Conservation (phyloP, 2,329 filamentous ascomycete species). For the Alternaria panax region DNA sequence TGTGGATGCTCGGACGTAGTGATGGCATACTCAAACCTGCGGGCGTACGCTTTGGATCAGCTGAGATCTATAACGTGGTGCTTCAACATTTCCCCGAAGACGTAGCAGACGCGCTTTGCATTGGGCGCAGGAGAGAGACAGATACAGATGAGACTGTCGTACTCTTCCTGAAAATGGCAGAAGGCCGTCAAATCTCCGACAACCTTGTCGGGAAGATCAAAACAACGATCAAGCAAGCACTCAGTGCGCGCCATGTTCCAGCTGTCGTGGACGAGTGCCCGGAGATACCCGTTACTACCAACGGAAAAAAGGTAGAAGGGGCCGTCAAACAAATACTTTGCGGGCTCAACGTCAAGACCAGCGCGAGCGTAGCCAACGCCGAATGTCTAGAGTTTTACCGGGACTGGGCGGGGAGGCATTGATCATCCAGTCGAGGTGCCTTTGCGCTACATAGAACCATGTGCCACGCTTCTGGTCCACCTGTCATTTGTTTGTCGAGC, state of each 20-base stretch:
- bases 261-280: conserved; percentile 81
- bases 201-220: conserved; percentile 71
- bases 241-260: conserved; percentile 90
- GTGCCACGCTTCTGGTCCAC: background rate
- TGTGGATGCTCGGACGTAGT: conserved; percentile 90
- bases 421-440: background rate
- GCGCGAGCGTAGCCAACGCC: conserved; percentile 91
- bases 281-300: conserved; percentile 89
- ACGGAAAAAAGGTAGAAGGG: conserved; percentile 97
- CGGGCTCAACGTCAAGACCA: conserved; percentile 84
- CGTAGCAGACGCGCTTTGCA: conserved; percentile 85
- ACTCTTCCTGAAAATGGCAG: conserved; percentile 81
- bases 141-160: conserved; percentile 88
- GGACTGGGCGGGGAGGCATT: conserved; percentile 64
- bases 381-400: conserved; percentile 89
- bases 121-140: conserved; percentile 74
- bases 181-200: conserved; percentile 63
- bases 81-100: conserved; percentile 80
- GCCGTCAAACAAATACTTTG: conserved; percentile 96
- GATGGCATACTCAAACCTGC: conserved; percentile 93
- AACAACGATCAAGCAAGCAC: conserved; percentile 72
- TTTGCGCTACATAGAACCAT: background rate
- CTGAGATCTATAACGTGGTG: conserved; percentile 96
- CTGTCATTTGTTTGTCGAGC: background rate
- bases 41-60: conserved; percentile 89